Conservation (phyloP, 768 basidiomycete species). For the Auricularia heimuer region DNA sequence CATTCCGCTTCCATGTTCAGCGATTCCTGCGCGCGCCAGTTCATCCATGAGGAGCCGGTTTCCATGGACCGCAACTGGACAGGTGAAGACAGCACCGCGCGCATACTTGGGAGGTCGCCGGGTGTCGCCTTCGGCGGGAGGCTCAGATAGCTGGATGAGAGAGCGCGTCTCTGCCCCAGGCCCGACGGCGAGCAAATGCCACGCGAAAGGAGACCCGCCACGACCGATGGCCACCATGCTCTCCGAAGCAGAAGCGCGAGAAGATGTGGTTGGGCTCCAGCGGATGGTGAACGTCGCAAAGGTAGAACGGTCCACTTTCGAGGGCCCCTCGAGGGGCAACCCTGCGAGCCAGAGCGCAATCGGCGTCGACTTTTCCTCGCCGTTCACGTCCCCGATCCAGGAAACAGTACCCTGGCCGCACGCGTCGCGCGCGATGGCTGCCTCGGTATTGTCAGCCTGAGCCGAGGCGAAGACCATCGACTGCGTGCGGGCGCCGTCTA, state of each 20-base stretch:
- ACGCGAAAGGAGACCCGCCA: not conserved
- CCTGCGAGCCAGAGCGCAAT: constrained; percentile 29
- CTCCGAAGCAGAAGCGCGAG: too few relatives aligned
- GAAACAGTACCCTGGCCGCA: constrained; percentile 25
- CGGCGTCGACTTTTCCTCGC: constrained; percentile 20
- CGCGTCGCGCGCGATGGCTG: constrained; percentile 18
- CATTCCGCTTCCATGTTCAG: not conserved
- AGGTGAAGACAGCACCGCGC: not conserved
- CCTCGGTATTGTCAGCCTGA: constrained; percentile 13
- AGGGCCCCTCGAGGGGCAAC: not conserved
- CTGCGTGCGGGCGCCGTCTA: constrained; percentile 12
- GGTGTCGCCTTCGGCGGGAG: not conserved
- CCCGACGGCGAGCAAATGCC: not conserved
- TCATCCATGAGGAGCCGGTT: not conserved
- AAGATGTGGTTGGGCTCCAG: not conserved
- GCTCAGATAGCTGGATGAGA: not conserved
- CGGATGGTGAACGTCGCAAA: not conserved
- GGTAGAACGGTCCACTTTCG: not conserved
- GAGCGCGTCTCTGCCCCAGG: not conserved
- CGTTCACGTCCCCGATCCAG: constrained; percentile 28
- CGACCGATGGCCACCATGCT: not conserved
- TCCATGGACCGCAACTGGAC: not conserved
- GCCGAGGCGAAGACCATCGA: constrained; percentile 15
- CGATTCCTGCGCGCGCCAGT: not conserved
- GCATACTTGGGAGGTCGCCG: not conserved